phyloP scores from a whole-genome alignment of 495 filamentous ascomycete genomes.

The Neurospora sp. region DNA sequence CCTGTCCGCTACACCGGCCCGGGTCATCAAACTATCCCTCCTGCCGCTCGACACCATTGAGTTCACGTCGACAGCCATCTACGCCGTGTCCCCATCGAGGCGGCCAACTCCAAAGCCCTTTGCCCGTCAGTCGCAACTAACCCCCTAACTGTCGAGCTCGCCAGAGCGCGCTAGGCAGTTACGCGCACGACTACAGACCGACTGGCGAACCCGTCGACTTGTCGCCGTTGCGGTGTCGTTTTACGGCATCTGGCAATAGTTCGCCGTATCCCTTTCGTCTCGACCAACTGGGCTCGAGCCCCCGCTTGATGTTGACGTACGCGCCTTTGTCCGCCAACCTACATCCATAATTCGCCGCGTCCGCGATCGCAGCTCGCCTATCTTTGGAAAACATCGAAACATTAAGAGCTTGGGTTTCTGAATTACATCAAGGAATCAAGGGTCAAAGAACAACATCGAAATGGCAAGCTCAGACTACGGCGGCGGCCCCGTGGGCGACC shows the following conservation, averaged over 20 bases:
- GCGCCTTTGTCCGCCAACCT: neutral
- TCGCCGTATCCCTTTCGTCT: neutral
- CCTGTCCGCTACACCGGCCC: neutral
- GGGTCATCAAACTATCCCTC: neutral
- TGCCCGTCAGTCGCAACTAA: neutral
- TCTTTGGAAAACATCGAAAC: neutral
- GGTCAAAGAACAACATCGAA: constrained; percentile 12
- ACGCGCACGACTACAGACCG: neutral
- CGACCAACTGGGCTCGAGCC: neutral
- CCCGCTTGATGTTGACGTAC: neutral
- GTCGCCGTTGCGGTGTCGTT: neutral
- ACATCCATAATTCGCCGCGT: neutral
- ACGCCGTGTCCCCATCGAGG: neutral
- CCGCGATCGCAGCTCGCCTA: neutral
- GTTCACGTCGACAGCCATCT: neutral
- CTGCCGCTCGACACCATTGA: neutral
- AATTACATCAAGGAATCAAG: constrained; percentile 7
- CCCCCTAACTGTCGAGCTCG: neutral
- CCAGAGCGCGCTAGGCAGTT: neutral
- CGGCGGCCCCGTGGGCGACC: constrained; percentile 13
- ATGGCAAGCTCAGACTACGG: constrained; percentile 23
- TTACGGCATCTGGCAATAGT: neutral
- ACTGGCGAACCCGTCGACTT: neutral
- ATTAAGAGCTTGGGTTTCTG: constrained; percentile 11
- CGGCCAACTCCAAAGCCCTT: neutral